Conservation (phyloP, 2,329 filamentous ascomycete species). For the Cercospora beticola region DNA sequence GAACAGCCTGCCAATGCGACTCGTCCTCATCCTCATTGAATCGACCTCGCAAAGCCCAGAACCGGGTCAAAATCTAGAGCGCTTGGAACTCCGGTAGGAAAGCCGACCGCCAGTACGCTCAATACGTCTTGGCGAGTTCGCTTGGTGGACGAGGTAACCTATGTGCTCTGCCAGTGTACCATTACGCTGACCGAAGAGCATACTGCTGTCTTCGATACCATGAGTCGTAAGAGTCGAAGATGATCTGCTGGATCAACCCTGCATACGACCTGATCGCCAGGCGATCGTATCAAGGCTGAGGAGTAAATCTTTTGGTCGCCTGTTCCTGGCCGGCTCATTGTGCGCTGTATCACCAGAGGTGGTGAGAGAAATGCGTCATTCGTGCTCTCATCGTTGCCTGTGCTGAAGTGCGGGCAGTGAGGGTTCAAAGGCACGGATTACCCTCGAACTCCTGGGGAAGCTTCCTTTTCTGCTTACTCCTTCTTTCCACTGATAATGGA, state of each 20-base stretch:
- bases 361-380: not conserved
- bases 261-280: not conserved
- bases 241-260: not conserved
- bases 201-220: not conserved
- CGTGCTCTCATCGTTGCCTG: not conserved
- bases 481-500: not conserved
- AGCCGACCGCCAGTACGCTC: not conserved
- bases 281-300: not conserved
- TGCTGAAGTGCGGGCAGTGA: not conserved
- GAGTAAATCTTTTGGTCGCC: not conserved
- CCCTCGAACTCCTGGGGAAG: not conserved
- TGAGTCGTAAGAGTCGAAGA: not conserved
- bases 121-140: not conserved
- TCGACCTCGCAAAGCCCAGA: not conserved
- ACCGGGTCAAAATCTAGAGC: not conserved
- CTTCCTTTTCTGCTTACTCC: not conserved
- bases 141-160: not conserved
- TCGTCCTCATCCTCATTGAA: not conserved
- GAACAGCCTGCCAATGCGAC: not conserved
- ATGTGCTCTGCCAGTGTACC: not conserved
- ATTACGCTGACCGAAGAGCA: not conserved
- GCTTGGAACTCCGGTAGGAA: not conserved
- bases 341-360: constrained; percentile 4
- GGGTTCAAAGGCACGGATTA: not conserved
- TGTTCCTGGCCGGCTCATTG: not conserved